A percentile compares a stretch with the other conserved stretches of the same genome.
Evolutionary conservation across 768 basidiomycete species (phyloP).

Genomic region (Calocybe indica): DNA sequence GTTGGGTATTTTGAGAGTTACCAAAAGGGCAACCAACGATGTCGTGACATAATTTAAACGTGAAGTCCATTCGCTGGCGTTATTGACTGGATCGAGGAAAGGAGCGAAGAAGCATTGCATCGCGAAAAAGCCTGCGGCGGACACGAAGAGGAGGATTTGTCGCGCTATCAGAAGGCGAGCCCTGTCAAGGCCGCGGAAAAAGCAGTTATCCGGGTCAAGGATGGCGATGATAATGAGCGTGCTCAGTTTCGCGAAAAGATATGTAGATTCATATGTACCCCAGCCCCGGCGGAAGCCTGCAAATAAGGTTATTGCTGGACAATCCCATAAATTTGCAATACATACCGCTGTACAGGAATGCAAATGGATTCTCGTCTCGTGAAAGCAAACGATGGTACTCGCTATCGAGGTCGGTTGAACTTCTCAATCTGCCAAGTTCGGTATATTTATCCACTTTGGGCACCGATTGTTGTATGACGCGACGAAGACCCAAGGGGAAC

Average conservation of each 20-base stretch:
- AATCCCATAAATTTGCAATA: slow-evolving; percentile 4
- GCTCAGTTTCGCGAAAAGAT: slow-evolving; percentile 66
- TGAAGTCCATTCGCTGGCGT: slow-evolving; percentile 72
- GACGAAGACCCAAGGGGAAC: slow-evolving; percentile 61
- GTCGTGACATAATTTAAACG: slow-evolving; percentile 66
- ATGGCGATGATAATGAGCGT: slow-evolving; percentile 61
- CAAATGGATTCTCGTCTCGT: slow-evolving; percentile 61
- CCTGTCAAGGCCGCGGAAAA: slow-evolving; percentile 53
- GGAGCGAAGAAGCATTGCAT: slow-evolving; percentile 56
- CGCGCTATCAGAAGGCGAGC: slow-evolving; percentile 48
- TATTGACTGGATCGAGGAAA: slow-evolving; percentile 65
- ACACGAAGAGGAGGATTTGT: slow-evolving; percentile 52
- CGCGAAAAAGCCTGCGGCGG: slow-evolving; percentile 54
- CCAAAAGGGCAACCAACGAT: slow-evolving; percentile 55
- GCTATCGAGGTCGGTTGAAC: slow-evolving; percentile 49
- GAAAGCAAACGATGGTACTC: slow-evolving; percentile 66
- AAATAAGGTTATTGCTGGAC: slow-evolving; percentile 1
- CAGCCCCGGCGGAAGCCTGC: slow-evolving; percentile 66
- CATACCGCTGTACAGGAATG: slow-evolving; percentile 65
- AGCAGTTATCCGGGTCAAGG: slow-evolving; percentile 66
- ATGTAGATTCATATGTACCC: slow-evolving; percentile 60
- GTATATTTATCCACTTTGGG: slow-evolving; percentile 65
- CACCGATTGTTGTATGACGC: slow-evolving; percentile 48
- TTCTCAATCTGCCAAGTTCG: slow-evolving; percentile 62
- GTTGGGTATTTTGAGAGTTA: slow-evolving; percentile 53